Base-by-base conservation (phyloP, 371 early-diverging fungal genomes). In the Lichtheimia hyalospora region DNA sequence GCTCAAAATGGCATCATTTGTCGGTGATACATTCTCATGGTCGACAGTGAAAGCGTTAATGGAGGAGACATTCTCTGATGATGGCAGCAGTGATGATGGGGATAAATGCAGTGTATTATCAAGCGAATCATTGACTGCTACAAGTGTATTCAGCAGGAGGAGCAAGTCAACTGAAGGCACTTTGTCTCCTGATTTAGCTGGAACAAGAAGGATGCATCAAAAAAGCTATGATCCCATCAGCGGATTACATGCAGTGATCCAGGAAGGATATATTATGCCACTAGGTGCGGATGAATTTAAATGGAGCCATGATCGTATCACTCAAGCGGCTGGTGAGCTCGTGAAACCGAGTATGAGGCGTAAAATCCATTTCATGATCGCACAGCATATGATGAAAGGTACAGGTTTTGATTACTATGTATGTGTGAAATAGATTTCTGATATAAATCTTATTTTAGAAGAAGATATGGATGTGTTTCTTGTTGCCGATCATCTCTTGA, bases 231-330 rank as follows among this genome's bases (percentile, higher is more conserved):
- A 73, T n/a, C 75, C 78, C 1, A 72, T 77, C 43, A 72, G 67
- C 42, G 79, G 79, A 10, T 60, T 79, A 13, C 79, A 79, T 55
- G 73, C 76, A 13, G 75, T 70, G 7, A 57, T 75, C 5, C 79
- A 79, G 56, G 79, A 79, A 64, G 76, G 79, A 1, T 73, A 73
- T 18, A 73, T 79, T 42, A 24, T 79, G 24, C 71, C 74, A 0
- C 52, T 75, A 6, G 75, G 73, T 49, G 62, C 61, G 12, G 76
- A 79, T 42, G 74, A 75, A 27, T 79, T 79, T 28, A 73, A 67
- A 58, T 79, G 75, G 74, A 74, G 69, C 3, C 79, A 79, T 52
- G 79, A 79, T 54, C 68, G 76, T 15, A 75, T 71, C 34, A 75
- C 76, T 0, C 76, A 73, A 61, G 79, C 79, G 10, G 79, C 79